These are phyloP conservation scores for Crithidia acanthocephali DNA, from an alignment of 208 protist genomes.

Conservation along the genomic window DNA sequence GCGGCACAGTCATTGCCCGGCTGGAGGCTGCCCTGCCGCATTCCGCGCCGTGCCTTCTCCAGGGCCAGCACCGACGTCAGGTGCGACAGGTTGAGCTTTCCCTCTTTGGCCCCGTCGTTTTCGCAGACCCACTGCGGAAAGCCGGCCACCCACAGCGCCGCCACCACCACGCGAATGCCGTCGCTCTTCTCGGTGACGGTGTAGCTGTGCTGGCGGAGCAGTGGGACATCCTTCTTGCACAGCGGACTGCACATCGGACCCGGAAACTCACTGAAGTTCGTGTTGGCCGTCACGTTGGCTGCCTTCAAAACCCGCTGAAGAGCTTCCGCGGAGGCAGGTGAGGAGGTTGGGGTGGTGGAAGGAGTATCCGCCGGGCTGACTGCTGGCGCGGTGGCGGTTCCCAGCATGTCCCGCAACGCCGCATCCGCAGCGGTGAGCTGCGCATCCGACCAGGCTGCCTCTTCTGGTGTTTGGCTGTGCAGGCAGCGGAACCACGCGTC, in stretches of 20 bases:
- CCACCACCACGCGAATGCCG: constrained; percentile 66
- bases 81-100: not conserved
- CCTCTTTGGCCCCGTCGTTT: not conserved
- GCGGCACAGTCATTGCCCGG: not conserved
- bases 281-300: constrained; percentile 22
- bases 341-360: not conserved
- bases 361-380: not conserved
- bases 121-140: constrained; percentile 52
- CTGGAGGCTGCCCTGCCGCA: not conserved
- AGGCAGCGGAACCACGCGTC: constrained; percentile 27
- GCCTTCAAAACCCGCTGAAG: constrained; percentile 17
- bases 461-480: constrained; percentile 16
- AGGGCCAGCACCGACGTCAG: constrained; percentile 20
- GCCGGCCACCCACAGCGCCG: constrained; percentile 28
- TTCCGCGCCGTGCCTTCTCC: constrained; percentile 17
- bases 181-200: constrained; percentile 85
- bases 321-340: constrained; percentile 4
- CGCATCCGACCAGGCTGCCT: not conserved
- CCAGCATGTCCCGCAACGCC: constrained; percentile 10
- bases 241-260: constrained; percentile 80
- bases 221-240: constrained; percentile 44
- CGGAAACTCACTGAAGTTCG: constrained; percentile 47
- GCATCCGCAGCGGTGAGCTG: not conserved
- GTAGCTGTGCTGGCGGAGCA: constrained; percentile 41
- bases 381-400: not conserved